These are phyloP conservation scores for Trichoderma gracile DNA, from an alignment of 2,329 filamentous ascomycete genomes.

Conservation along the genomic window DNA sequence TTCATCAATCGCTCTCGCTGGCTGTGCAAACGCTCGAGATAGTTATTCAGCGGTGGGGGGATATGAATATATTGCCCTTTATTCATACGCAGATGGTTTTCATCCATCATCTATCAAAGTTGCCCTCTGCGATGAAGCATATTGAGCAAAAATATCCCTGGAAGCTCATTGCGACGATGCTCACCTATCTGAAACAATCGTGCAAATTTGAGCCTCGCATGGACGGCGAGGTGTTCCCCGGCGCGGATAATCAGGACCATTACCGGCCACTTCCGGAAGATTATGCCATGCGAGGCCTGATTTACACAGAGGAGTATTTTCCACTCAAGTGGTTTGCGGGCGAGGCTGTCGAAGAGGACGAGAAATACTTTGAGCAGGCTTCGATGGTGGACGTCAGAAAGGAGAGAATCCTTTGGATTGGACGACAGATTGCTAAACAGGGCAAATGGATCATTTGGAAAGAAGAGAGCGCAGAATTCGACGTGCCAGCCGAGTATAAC, in stretches of 20 bases:
- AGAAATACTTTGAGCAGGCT: slow-evolving; percentile 62
- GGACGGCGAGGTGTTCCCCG: slow-evolving; percentile 49
- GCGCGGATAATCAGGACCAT: slow-evolving; percentile 44
- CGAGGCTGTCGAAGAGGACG: slow-evolving; percentile 65
- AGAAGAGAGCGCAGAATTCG: slow-evolving; percentile 40
- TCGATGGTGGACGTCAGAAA: slow-evolving; percentile 60
- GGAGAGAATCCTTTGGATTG: slow-evolving; percentile 61
- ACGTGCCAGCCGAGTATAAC: slow-evolving; percentile 42
- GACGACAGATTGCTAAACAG: slow-evolving; percentile 46
- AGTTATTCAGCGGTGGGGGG: slow-evolving; percentile 54
- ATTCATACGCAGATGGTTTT: slow-evolving; percentile 64
- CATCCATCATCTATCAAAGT: slow-evolving; percentile 48
- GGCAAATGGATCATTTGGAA: slow-evolving; percentile 52
- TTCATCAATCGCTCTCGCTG: slow-evolving; percentile 44
- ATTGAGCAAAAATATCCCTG: slow-evolving; percentile 54
- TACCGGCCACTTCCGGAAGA: slow-evolving; percentile 67
- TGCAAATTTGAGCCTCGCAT: slow-evolving; percentile 40
- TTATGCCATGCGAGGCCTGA: slow-evolving; percentile 63
- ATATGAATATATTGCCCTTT: slow-evolving; percentile 62
- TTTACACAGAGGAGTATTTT: slow-evolving; percentile 61
- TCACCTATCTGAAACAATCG: slow-evolving; percentile 41
- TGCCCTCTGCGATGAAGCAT: slow-evolving; percentile 45
- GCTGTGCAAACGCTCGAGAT: slow-evolving; percentile 47
- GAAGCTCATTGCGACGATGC: slow-evolving; percentile 44
- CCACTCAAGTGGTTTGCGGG: slow-evolving; percentile 59